Conservation (phyloP, 2,329 filamentous ascomycete genomes). For the Ceratocystis harringtonii region DNA sequence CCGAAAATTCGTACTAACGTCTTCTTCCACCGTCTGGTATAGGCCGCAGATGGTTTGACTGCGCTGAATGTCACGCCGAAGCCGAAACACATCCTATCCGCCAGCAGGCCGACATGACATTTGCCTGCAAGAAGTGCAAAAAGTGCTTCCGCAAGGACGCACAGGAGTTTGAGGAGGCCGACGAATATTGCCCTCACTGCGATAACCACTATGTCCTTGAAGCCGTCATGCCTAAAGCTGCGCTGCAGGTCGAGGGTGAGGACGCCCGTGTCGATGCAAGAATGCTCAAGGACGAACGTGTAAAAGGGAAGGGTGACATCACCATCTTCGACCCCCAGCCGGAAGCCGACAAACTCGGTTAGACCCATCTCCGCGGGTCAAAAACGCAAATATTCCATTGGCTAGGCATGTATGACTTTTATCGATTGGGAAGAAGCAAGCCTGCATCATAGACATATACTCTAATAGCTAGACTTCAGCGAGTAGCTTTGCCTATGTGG, state of each 20-base stretch:
- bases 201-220: constrained; percentile 97
- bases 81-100: constrained; percentile 59
- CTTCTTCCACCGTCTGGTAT: not conserved
- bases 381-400: not conserved
- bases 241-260: constrained; percentile 77
- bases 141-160: constrained; percentile 96
- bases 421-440: not conserved
- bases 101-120: constrained; percentile 74
- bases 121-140: constrained; percentile 97
- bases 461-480: not conserved
- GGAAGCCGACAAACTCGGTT: constrained; percentile 63
- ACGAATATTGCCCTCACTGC: constrained; percentile 98
- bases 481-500: not conserved
- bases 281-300: constrained; percentile 85
- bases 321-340: constrained; percentile 64
- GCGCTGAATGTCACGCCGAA: constrained; percentile 83
- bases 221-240: constrained; percentile 66
- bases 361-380: constrained; percentile 21
- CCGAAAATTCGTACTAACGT: not conserved
- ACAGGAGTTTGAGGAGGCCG: constrained; percentile 81
- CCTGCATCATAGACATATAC: not conserved
- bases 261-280: constrained; percentile 72
- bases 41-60: constrained; percentile 98
- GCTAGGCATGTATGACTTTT: not conserved
- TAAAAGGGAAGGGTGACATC: constrained; percentile 42